phyloP scores from a whole-genome alignment of 2,329 filamentous ascomycete genomes.

The Neophaeococcomyces mojaviensis region DNA sequence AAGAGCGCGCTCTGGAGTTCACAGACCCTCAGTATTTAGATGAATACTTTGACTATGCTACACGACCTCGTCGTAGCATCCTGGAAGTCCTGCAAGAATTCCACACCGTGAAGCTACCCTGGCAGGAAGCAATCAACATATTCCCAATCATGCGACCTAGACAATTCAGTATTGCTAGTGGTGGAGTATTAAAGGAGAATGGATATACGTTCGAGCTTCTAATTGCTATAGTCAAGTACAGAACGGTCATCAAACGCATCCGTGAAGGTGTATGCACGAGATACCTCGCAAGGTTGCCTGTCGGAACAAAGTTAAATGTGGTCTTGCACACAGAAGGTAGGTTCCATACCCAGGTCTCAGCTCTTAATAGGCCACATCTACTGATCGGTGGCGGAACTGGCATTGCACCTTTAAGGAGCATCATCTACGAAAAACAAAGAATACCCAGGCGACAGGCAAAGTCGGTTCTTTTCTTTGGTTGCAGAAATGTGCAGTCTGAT shows the following conservation, averaged over 20 bases:
- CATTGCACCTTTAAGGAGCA: conserved; percentile 37
- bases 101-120: conserved; percentile 71
- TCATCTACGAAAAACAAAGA: conserved; percentile 35
- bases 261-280: conserved; percentile 84
- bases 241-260: conserved; percentile 74
- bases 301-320: conserved; percentile 53
- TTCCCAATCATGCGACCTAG: conserved; percentile 80
- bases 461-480: conserved; percentile 72
- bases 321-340: conserved; percentile 25
- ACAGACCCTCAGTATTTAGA: conserved; percentile 71
- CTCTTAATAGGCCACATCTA: conserved; percentile 35
- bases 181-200: conserved; percentile 43
- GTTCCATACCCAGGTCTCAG: conserved; percentile 11
- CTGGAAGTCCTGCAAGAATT: conserved; percentile 91
- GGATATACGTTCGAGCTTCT: conserved; percentile 60
- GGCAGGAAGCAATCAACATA: conserved; percentile 60
- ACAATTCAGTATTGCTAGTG: conserved; percentile 86
- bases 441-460: conserved; percentile 29
- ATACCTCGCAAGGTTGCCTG: conserved; percentile 62
- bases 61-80: conserved; percentile 79
- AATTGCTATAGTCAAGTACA: conserved; percentile 84
- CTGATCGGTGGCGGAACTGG: conserved; percentile 38
- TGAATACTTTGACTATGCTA: conserved; percentile 93
- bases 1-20: conserved; percentile 76
- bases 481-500: conserved; percentile 65